Percentiles rank a stretch among this genome's conserved stretches.
Evolutionary conservation across 495 filamentous ascomycete genomes (phyloP).

Genomic region (Aspergillus nidulans): DNA sequence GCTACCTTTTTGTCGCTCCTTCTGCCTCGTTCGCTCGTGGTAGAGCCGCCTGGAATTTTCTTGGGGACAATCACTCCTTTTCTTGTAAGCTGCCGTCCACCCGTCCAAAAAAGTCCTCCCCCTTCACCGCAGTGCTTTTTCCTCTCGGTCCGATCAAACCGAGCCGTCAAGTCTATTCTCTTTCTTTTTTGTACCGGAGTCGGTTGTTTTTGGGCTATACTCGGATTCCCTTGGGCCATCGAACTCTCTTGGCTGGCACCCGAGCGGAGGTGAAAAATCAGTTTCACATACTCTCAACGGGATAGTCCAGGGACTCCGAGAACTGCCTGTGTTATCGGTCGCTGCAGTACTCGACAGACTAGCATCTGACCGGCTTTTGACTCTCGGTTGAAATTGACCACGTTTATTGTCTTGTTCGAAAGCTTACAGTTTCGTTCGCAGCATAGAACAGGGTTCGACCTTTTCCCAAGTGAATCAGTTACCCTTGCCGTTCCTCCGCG

Average conservation of each 20-base stretch:
- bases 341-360: not conserved
- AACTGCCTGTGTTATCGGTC: constrained; percentile 18
- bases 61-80: constrained; percentile 24
- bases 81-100: constrained; percentile 21
- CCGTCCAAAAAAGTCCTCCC: constrained; percentile 4
- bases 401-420: not conserved
- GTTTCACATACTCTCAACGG: constrained; percentile 10
- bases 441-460: constrained; percentile 2
- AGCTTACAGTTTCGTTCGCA: constrained; percentile 1
- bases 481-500: constrained; percentile 24
- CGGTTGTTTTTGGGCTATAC: not conserved
- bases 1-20: constrained; percentile 7
- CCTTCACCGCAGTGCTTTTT: constrained; percentile 1
- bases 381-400: not conserved
- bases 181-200: not conserved
- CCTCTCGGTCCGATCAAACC: constrained; percentile 9
- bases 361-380: not conserved
- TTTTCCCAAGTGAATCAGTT: constrained; percentile 26
- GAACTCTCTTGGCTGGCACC: not conserved
- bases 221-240: not conserved
- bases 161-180: not conserved
- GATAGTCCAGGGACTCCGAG: constrained; percentile 5
- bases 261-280: not conserved
- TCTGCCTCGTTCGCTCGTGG: constrained; percentile 43
- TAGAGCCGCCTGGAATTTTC: constrained; percentile 20